Base-by-base conservation (phyloP, 2,329 filamentous ascomycete genomes). In the Metarhizium album region DNA sequence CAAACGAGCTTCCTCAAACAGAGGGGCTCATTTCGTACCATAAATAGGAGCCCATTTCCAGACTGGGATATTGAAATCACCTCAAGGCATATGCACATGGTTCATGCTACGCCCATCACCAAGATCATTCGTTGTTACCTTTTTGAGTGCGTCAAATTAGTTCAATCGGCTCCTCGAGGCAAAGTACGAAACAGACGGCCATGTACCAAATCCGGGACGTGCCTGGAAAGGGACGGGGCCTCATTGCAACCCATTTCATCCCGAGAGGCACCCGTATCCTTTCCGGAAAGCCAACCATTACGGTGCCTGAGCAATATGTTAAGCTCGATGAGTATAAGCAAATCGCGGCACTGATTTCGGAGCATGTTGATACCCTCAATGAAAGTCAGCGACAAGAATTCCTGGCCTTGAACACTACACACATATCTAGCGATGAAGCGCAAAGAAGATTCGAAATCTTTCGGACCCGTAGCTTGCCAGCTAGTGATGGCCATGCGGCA, bases 401-500 rank as follows among this genome's bases (percentile, higher is more conserved):
- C 16, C 37, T 40, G 16, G 9, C 37, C 7, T 3, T 40, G 16
- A 16, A 2, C n/a, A 22, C 1, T n/a, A 1, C 1, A 20, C 18
- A 4, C 13, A 6, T 6, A 5, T 18, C 3, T n/a, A 11, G 20
- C 0, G 1, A 7, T 40, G 18, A 1, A 20, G 16, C 1, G n/a
- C 6, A 40, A 3, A 11, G 9, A 6, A 20, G 20, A 9, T 6
- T 4, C 5, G 18, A 2, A 18, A 40, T 22, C 2, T 0, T 40
- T 40, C 1, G 1, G 11, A 40, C 37, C 3, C 20, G 20, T 40
- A 5, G 1, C n/a, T 16, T 40, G 2, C 37, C 37, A 20, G 18
- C 18, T 22, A 6, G 4, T 40, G 37, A 20, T 40, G 16, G n/a
- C 37, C n/a, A 40, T 6, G 0, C 2, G 6, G n/a, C 5, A 2